These are phyloP conservation scores for Mycosphaerelloides madeirae DNA, from an alignment of 2,329 filamentous ascomycete species.

Conservation along the genomic window DNA sequence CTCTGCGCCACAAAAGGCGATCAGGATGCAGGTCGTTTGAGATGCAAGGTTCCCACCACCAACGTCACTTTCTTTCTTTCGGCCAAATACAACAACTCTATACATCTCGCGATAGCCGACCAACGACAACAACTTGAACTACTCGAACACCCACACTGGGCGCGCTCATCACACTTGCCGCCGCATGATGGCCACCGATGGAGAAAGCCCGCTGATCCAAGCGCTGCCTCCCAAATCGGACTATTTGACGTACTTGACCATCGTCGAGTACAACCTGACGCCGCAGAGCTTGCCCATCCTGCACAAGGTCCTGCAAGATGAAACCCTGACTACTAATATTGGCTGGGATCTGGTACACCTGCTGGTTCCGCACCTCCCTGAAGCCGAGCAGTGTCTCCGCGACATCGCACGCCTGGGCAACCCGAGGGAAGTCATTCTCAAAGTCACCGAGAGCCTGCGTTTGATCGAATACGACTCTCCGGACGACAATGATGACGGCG, in stretches of 20 bases:
- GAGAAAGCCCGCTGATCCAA: constrained; percentile 50
- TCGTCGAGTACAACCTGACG: constrained; percentile 68
- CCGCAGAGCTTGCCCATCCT: constrained; percentile 63
- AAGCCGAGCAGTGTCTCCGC: constrained; percentile 65
- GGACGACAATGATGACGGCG: constrained; percentile 49
- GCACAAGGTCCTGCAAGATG: constrained; percentile 64
- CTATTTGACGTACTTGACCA: constrained; percentile 70
- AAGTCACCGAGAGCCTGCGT: constrained; percentile 69
- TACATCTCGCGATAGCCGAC: too few species aligned
- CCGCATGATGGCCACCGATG: constrained; percentile 12
- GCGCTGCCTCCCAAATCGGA: constrained; percentile 61
- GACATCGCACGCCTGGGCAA: constrained; percentile 74
- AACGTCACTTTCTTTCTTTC: neutral
- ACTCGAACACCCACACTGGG: too few species aligned
- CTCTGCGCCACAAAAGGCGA: neutral
- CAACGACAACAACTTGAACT: too few species aligned
- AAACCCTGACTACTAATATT: constrained; percentile 66
- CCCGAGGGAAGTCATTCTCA: constrained; percentile 74
- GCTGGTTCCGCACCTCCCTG: constrained; percentile 61
- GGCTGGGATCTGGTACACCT: constrained; percentile 80
- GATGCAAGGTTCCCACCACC: too few species aligned
- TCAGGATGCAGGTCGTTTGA: neutral
- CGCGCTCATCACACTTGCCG: too few species aligned
- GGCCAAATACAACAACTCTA: too few species aligned
- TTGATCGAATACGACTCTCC: constrained; percentile 50